Conservation (phyloP, 73 alveolate species). For the Symbiodinium natans region DNA sequence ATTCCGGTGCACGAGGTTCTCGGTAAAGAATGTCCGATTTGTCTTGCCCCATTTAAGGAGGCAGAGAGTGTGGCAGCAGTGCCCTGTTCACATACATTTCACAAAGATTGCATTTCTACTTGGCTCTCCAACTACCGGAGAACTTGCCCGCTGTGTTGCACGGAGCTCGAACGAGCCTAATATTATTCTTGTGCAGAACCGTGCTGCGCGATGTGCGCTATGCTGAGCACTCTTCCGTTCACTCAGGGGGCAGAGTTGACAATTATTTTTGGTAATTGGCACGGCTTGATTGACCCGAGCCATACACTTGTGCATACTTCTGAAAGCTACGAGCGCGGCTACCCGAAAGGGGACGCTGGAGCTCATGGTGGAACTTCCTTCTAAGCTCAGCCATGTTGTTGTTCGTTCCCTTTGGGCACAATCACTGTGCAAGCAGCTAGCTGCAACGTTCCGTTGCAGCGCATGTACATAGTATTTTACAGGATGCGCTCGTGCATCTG, state of each 20-base stretch:
- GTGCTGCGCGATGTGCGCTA: not conserved
- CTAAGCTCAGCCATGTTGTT: not conserved
- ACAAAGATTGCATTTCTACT: constrained; percentile 68
- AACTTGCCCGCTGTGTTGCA: constrained; percentile 92
- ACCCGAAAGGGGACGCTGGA: constrained; percentile 16
- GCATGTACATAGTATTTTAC: not conserved
- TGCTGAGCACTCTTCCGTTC: constrained; percentile 24
- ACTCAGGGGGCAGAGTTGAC: constrained; percentile 1
- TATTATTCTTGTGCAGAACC: not conserved
- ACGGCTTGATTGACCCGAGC: constrained; percentile 16
- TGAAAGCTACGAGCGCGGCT: constrained; percentile 11
- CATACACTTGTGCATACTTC: not conserved
- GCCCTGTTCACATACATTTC: constrained; percentile 62
- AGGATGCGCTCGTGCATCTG: constrained; percentile 2
- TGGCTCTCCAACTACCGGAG: constrained; percentile 91
- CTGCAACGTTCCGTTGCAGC: not conserved
- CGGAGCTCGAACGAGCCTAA: constrained; percentile 74
- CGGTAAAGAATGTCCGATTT: constrained; percentile 72
- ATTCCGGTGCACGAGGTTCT: constrained; percentile 30
- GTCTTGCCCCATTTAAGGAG: constrained; percentile 32
- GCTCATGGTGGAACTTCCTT: not conserved
- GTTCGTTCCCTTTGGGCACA: constrained; percentile 14
- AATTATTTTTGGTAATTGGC: constrained; percentile 28
- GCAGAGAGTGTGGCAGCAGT: constrained; percentile 47
- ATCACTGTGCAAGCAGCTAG: constrained; percentile 16